phyloP scores from a whole-genome alignment of 2,329 filamentous ascomycete genomes.

The Apiospora marii region DNA sequence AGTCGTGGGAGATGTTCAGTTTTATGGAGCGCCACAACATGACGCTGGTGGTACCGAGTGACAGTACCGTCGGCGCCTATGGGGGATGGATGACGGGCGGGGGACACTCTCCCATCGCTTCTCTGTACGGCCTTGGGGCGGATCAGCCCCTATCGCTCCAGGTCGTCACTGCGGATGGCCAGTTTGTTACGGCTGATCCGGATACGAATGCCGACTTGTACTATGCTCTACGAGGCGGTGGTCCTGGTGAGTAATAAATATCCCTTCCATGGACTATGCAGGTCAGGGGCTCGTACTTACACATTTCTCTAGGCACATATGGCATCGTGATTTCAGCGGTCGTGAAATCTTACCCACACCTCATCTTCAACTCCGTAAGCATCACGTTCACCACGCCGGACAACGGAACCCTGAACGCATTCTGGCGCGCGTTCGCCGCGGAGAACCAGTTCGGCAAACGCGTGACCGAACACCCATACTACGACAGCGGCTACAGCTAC shows the following conservation, averaged over 20 bases:
- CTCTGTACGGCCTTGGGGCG: conserved; percentile 53
- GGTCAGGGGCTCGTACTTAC: conserved; percentile 47
- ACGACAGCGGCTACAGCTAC: conserved; percentile 48
- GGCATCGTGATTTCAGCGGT: conserved; percentile 42
- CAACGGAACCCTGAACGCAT: conserved; percentile 29
- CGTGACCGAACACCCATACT: conserved; percentile 42
- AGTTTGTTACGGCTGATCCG: conserved; percentile 46
- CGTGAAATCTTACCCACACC: conserved; percentile 40
- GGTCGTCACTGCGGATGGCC: conserved; percentile 30
- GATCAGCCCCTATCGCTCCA: conserved; percentile 48
- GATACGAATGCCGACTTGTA: conserved; percentile 56
- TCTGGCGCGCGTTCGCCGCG: conserved; percentile 43
- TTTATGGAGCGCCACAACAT: conserved; percentile 35
- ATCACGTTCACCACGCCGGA: conserved; percentile 33
- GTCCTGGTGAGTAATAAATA: conserved; percentile 31
- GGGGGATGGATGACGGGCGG: conserved; percentile 57
- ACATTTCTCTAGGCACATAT: conserved; percentile 48
- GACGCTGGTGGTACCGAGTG: conserved; percentile 49
- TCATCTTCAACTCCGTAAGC: conserved; percentile 34
- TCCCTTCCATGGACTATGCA: neutral
- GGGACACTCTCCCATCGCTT: conserved; percentile 48
- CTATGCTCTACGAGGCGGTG: conserved; percentile 60
- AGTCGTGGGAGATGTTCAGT: conserved; percentile 33
- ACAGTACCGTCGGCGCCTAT: conserved; percentile 48
- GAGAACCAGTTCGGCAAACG: conserved; percentile 44